phyloP scores from a whole-genome alignment of 257 asterid genomes.

The Solanum lycopersicoides region DNA sequence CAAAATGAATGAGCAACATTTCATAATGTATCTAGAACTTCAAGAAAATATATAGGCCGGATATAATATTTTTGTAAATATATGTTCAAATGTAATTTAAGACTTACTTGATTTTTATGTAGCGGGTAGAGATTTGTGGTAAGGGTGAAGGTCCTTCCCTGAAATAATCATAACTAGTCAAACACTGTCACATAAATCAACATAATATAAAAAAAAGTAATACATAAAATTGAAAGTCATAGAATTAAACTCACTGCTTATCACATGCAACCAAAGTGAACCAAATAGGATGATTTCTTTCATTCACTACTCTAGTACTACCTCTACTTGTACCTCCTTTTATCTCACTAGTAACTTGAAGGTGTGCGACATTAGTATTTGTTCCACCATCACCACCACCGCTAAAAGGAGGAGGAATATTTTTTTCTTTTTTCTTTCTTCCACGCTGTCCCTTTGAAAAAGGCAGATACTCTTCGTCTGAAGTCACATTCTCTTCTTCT shows the following conservation, averaged over 20 bases:
- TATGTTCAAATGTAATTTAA: neutral
- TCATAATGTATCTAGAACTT: too few relatives aligned
- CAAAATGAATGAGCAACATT: neutral
- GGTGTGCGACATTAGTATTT: neutral
- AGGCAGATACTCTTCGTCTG: neutral
- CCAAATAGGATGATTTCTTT: slow-evolving; percentile 3
- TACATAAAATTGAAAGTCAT: neutral
- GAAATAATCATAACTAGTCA: neutral
- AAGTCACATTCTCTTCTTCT: neutral
- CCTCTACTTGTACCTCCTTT: neutral
- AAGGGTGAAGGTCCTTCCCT: neutral
- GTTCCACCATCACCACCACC: neutral
- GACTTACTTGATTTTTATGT: slow-evolving; percentile 11
- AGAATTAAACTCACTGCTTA: slow-evolving; percentile 4
- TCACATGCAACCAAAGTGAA: slow-evolving; percentile 16
- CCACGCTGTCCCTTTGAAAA: neutral
- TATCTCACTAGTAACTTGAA: neutral
- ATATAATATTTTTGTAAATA: neutral
- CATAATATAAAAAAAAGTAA: neutral
- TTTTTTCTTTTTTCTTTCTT: neutral
- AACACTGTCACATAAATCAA: neutral
- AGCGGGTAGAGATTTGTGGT: neutral
- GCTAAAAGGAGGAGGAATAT: neutral
- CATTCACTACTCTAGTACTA: neutral
- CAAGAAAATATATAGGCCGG: neutral